Evolutionary conservation across 2,329 filamentous ascomycete genomes (phyloP).

Genomic region (Cadophora luteo-olivacea): DNA sequence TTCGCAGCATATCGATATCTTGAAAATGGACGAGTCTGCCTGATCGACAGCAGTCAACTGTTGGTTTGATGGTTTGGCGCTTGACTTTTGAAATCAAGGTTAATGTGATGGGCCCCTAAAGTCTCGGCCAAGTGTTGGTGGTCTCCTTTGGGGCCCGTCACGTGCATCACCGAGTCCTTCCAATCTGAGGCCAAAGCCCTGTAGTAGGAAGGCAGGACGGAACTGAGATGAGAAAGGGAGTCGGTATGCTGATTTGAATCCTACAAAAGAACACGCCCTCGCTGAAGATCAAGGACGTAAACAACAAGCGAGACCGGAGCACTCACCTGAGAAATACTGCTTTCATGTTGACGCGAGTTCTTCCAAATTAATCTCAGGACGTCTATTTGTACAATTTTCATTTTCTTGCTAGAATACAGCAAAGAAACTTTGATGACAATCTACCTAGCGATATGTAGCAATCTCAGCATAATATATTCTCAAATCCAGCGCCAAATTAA

Average conservation of each 20-base stretch:
- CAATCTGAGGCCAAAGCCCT: not conserved
- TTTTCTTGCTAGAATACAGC: not conserved
- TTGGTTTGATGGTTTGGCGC: not conserved
- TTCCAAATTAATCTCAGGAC: too few species aligned
- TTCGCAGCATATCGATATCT: not conserved
- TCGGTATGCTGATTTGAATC: too few species aligned
- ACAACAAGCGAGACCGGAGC: not conserved
- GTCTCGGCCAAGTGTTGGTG: not conserved
- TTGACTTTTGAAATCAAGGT: not conserved
- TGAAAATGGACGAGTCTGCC: not conserved
- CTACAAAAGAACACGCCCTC: too few species aligned
- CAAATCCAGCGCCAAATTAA: conserved; percentile 8
- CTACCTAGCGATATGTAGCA: not conserved
- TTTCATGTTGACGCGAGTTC: too few species aligned
- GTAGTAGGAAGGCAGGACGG: not conserved
- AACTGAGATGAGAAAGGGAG: not conserved
- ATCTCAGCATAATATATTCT: not conserved
- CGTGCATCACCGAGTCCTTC: not conserved
- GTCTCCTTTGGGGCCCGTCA: not conserved
- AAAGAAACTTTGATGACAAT: not conserved
- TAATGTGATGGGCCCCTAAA: not conserved
- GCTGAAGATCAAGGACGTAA: not conserved
- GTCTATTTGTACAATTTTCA: not conserved
- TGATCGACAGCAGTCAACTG: not conserved
- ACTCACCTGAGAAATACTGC: not conserved